Evolutionary conservation across 371 early-diverging fungal genomes (phyloP).

Genomic region (Choanephora cucurbitarum): DNA sequence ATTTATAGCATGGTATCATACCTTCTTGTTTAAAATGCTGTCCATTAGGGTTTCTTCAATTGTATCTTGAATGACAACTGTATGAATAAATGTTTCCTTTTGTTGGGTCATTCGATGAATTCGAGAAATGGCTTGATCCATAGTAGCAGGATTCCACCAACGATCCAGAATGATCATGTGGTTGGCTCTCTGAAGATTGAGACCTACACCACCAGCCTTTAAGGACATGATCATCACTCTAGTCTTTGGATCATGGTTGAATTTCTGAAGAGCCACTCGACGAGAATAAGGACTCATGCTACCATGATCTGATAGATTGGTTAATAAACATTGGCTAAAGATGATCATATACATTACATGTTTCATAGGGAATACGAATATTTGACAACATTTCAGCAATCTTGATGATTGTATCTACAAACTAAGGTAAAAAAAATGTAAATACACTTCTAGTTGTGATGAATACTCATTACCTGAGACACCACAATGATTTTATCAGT

Average conservation of each 20-base stretch:
- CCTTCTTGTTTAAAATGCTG: constrained; percentile 34
- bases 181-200: constrained; percentile 48
- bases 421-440: constrained; percentile 10
- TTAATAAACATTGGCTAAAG: too few relatives aligned
- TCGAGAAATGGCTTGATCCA: constrained; percentile 50
- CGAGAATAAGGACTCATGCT: constrained; percentile 26
- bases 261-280: constrained; percentile 27
- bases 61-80: constrained; percentile 44
- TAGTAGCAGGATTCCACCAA: constrained; percentile 56
- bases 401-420: constrained; percentile 36
- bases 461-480: constrained; percentile 28
- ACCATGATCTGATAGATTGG: constrained; percentile 47
- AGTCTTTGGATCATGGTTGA: constrained; percentile 32
- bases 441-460: not conserved
- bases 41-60: constrained; percentile 48
- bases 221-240: constrained; percentile 43
- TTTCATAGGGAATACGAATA: constrained; percentile 22
- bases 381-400: constrained; percentile 24
- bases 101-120: constrained; percentile 50
- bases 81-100: constrained; percentile 45
- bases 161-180: constrained; percentile 50
- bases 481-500: constrained; percentile 46
- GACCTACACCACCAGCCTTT: constrained; percentile 48
- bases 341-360: too few relatives aligned
- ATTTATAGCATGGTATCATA: too few relatives aligned